These are phyloP conservation scores for Camellia sinensis DNA, from an alignment of 148 eudicot genomes.

Conservation along the genomic window DNA sequence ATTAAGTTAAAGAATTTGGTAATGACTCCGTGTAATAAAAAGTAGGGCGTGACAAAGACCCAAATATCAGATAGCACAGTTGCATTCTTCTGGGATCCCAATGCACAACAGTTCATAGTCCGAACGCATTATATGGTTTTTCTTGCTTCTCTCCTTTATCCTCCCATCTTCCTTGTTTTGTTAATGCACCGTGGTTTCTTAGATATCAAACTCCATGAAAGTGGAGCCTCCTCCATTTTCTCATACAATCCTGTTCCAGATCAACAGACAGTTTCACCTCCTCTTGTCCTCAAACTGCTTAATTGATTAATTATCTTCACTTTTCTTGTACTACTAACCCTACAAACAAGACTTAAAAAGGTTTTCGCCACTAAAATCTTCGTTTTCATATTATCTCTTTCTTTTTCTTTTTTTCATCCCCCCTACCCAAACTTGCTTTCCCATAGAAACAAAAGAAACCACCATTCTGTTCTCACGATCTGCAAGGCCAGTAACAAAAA, in stretches of 20 bases:
- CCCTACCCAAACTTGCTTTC: background rate
- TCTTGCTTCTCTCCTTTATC: background rate
- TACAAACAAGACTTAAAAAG: background rate
- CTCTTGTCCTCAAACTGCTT: background rate
- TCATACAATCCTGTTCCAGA: background rate
- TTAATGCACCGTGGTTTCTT: background rate
- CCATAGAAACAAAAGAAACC: background rate
- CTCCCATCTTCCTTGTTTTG: background rate
- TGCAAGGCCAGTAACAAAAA: background rate
- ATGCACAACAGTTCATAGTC: background rate
- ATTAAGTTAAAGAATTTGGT: too few relatives aligned
- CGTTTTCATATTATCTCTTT: background rate
- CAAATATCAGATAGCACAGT: background rate
- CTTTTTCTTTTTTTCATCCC: background rate
- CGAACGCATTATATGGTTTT: background rate
- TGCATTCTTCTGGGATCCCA: background rate
- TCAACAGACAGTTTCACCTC: background rate
- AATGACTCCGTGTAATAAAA: too few relatives aligned
- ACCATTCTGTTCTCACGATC: slow-evolving; percentile 2
- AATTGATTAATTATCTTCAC: background rate
- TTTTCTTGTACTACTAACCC: background rate
- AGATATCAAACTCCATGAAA: background rate
- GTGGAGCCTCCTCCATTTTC: background rate
- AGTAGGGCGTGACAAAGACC: background rate
- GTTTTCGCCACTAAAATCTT: background rate